phyloP scores from a whole-genome alignment of 306 rosid genomes.

The Glycine soja region DNA sequence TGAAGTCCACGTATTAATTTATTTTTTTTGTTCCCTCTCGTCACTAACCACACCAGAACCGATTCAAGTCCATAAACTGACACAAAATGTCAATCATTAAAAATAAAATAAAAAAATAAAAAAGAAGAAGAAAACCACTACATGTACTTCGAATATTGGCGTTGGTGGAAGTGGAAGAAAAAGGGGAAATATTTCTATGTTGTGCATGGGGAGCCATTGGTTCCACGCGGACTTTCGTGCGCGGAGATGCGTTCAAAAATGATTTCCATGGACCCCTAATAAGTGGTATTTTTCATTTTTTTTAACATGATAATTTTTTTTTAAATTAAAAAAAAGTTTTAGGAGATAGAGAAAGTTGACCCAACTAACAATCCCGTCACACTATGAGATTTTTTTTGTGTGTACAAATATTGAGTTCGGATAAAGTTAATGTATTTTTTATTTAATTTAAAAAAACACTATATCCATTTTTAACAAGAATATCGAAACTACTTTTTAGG shows the following conservation, averaged over 20 bases:
- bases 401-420: not conserved
- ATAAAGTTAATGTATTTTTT: not conserved
- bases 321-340: not conserved
- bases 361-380: not conserved
- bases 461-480: not conserved
- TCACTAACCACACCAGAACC: not conserved
- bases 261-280: conserved; percentile 8
- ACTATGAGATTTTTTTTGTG: not conserved
- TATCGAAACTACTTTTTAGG: no score
- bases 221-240: conserved; percentile 45
- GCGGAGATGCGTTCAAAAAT: conserved; percentile 24
- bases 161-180: conserved; percentile 1
- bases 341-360: not conserved
- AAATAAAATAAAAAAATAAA: not conserved
- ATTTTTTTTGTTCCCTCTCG: no score
- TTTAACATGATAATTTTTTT: no score
- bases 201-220: conserved; percentile 45
- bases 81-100: conserved; percentile 15
- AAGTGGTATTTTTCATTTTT: not conserved
- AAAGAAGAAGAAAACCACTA: not conserved
- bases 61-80: not conserved
- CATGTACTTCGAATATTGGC: not conserved
- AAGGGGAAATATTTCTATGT: conserved; percentile 46
- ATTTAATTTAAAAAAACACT: not conserved
- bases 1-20: not conserved